Conservation (phyloP, 169 alveolate genomes). For the Ichthyophthirius multifiliis region DNA sequence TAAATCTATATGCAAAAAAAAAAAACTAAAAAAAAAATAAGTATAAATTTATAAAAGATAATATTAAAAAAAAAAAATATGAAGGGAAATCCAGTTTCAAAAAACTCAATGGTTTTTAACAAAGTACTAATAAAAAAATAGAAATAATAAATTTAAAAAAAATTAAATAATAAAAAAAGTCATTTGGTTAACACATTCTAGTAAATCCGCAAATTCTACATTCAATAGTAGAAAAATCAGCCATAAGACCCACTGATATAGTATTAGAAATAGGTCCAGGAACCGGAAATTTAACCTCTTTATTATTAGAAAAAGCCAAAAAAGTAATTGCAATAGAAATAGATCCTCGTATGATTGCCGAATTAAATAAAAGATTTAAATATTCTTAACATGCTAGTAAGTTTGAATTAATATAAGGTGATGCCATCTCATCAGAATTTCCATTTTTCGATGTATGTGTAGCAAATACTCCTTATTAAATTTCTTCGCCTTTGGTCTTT, state of each 20-base stretch:
- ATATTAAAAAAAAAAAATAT: not conserved
- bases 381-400: conserved; percentile 65
- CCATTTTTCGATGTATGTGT: conserved; percentile 98
- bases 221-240: conserved; percentile 94
- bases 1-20: too few species aligned
- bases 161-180: not conserved
- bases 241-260: conserved; percentile 95
- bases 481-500: conserved; percentile 98
- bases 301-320: conserved; percentile 94
- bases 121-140: not conserved
- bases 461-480: conserved; percentile 99
- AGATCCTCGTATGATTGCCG: conserved; percentile 99
- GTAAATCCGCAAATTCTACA: conserved; percentile 97
- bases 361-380: conserved; percentile 94
- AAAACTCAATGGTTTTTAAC: conserved; percentile 19
- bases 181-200: conserved; percentile 96
- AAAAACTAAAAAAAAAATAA: too few species aligned
- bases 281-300: conserved; percentile 90
- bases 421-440: conserved; percentile 48
- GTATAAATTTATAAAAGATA: too few species aligned
- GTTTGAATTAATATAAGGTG: conserved; percentile 73
- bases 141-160: not conserved
- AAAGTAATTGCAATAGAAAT: conserved; percentile 98
- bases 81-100: conserved; percentile 10
- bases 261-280: conserved; percentile 99